A percentile compares a stretch with the other conserved stretches of the same genome.
phyloP scores from a whole-genome alignment of 768 basidiomycete genomes.

The Lyophyllum shimeji region DNA sequence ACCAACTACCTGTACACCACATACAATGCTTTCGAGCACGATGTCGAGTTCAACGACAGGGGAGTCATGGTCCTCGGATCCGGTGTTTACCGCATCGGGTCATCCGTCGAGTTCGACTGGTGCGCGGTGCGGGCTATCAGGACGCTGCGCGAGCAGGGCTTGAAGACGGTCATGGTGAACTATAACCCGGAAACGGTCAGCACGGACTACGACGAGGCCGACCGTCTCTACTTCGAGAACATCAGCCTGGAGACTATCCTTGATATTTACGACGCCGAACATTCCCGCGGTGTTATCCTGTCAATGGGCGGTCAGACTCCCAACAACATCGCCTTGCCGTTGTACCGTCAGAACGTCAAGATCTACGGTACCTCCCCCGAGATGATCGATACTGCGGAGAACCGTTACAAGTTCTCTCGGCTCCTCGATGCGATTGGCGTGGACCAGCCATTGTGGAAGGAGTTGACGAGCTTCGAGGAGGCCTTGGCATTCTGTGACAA shows the following conservation, averaged over 20 bases:
- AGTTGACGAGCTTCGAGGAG: constrained; percentile 87
- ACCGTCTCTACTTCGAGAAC: constrained; percentile 98
- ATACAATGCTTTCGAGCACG: constrained; percentile 95
- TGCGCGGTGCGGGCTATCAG: constrained; percentile 97
- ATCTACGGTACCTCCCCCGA: constrained; percentile 98
- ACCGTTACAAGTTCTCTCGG: constrained; percentile 99
- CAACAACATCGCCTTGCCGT: constrained; percentile 95
- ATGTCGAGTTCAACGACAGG: constrained; percentile 83
- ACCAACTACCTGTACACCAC: constrained; percentile 99
- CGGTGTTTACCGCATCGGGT: constrained; percentile 98
- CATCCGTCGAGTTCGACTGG: constrained; percentile 99
- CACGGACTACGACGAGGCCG: constrained; percentile 98
- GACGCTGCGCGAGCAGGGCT: constrained; percentile 91
- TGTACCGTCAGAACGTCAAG: constrained; percentile 97
- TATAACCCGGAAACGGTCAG: constrained; percentile 99
- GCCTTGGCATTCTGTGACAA: constrained; percentile 88
- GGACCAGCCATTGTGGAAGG: constrained; percentile 97
- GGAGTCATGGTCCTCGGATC: constrained; percentile 98
- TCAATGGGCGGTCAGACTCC: constrained; percentile 99
- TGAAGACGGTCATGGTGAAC: constrained; percentile 98
- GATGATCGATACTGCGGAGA: constrained; percentile 99
- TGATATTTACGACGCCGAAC: constrained; percentile 94
- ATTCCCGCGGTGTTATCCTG: constrained; percentile 86
- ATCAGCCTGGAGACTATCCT: constrained; percentile 95
- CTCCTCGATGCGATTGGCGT: constrained; percentile 97